A percentile compares a stretch with the other conserved stretches of the same genome.
Evolutionary conservation across 495 filamentous ascomycete genomes (phyloP).

Genomic region (Xylaria scruposa): DNA sequence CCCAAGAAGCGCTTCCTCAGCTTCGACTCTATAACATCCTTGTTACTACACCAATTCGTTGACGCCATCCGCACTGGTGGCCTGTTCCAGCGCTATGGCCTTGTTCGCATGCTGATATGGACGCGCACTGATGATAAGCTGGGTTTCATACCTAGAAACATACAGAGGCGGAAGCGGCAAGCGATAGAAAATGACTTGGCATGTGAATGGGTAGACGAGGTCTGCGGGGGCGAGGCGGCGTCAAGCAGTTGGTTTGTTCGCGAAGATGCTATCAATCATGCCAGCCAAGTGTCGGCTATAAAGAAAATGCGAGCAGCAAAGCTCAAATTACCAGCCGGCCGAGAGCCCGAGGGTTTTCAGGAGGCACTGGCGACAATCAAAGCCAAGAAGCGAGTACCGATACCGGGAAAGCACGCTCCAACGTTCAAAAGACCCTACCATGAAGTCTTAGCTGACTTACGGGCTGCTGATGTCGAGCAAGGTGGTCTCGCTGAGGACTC

Average conservation of each 20-base stretch:
- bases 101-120: conserved; percentile 76
- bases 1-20: conserved; percentile 43
- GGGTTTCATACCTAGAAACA: conserved; percentile 57
- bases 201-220: conserved; percentile 54
- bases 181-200: conserved; percentile 63
- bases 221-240: conserved; percentile 43
- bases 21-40: conserved; percentile 48
- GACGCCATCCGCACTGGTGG: conserved; percentile 45
- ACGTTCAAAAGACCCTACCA: conserved; percentile 40
- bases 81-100: conserved; percentile 67
- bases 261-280: conserved; percentile 43
- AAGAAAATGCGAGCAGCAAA: conserved; percentile 45
- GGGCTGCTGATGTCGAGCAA: conserved; percentile 32
- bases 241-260: conserved; percentile 33
- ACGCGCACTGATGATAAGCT: conserved; percentile 57
- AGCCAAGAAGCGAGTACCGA: background rate
- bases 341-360: conserved; percentile 40
- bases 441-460: conserved; percentile 42
- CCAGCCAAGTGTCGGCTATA: conserved; percentile 35
- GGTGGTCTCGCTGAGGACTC: conserved; percentile 22
- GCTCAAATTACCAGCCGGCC: conserved; percentile 38
- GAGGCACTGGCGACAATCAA: conserved; percentile 34
- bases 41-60: conserved; percentile 59
- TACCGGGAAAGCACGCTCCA: conserved; percentile 31
- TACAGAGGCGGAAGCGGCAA: conserved; percentile 58